Evolutionary conservation across 805 yeast species (phyloP), one percentile per base, ranked within the genome.

Genomic region (Yamadazyma ubonensis): DNA sequence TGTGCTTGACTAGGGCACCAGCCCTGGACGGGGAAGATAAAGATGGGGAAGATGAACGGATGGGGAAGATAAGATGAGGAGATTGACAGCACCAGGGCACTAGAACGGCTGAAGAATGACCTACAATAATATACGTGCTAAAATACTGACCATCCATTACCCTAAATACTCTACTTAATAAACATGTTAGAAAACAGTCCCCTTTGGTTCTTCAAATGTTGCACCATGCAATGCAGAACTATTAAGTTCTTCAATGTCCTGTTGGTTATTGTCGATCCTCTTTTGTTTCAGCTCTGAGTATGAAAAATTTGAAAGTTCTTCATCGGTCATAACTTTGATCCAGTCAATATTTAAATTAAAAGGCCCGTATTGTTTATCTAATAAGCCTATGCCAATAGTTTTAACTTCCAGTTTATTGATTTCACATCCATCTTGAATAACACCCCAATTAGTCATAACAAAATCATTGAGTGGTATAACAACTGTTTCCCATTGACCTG

Each of bases 371-470:
- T 79, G 83, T 41, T 81, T 76, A 57, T 87, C 96, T 35, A 84
- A 71, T 30, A 86, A 73, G 6, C 95, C 93, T 23, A 86, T 62
- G 2, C 96, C 96, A 14, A 86, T 66, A 3, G 90, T 81, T 51
- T 80, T 79, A 37, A 86, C 77, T 46, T 77, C 76, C 15, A 76
- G 68, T 51, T 75, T 78, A 56, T 86, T 83, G 57, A 86, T 65
- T 46, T 66, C 73, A 41, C 65, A 58, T n/a, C 71, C 73, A 43
- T 68, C 73, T 53, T 69, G 73, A 37, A 70, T 70, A 3, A 66
- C 71, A n/a, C 96, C 96, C 71, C 85, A 79, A 57, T 85, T 86
- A 16, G 95, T 87, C 61, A 86, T 71, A 37, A 87, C 89, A 60
- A 87, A 86, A 54, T 83, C 89, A 48, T 79, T 75, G 36, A 87